Conservation (phyloP, 208 protist species). For the Leishmania tarentolae region DNA sequence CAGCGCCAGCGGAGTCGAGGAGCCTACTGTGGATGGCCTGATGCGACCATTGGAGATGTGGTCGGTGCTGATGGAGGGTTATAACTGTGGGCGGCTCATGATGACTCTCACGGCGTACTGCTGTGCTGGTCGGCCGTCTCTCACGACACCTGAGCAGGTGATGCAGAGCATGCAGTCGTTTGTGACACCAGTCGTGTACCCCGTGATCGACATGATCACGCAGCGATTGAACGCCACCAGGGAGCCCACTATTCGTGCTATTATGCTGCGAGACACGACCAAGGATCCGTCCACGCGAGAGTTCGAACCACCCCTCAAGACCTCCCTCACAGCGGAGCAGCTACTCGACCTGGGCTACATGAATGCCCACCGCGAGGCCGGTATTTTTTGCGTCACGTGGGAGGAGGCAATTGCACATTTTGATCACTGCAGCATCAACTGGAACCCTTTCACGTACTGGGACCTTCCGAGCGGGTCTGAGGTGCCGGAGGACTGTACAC, state of each 20-base stretch:
- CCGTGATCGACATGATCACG: slow-evolving; percentile 29
- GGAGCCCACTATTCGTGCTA: slow-evolving; percentile 9
- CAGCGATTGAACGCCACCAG: neutral
- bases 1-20: neutral
- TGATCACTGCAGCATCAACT: slow-evolving; percentile 61
- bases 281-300: slow-evolving; percentile 8
- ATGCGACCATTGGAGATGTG: slow-evolving; percentile 26
- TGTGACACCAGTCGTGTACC: slow-evolving; percentile 6
- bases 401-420: slow-evolving; percentile 68
- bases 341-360: slow-evolving; percentile 46
- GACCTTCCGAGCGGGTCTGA: slow-evolving; percentile 28
- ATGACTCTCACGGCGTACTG: slow-evolving; percentile 22
- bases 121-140: neutral
- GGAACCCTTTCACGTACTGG: slow-evolving; percentile 78
- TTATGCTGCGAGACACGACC: slow-evolving; percentile 36
- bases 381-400: slow-evolving; percentile 86
- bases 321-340: slow-evolving; percentile 17
- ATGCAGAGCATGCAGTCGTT: neutral
- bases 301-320: slow-evolving; percentile 23
- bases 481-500: slow-evolving; percentile 38
- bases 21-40: slow-evolving; percentile 14
- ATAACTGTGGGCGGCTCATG: slow-evolving; percentile 20
- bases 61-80: slow-evolving; percentile 17
- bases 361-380: slow-evolving; percentile 41
- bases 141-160: neutral